Evolutionary conservation across 1,139 yeast species (phyloP), one percentile per base, ranked within the genome.

Genomic region (Saccharomyces pastorianus): DNA sequence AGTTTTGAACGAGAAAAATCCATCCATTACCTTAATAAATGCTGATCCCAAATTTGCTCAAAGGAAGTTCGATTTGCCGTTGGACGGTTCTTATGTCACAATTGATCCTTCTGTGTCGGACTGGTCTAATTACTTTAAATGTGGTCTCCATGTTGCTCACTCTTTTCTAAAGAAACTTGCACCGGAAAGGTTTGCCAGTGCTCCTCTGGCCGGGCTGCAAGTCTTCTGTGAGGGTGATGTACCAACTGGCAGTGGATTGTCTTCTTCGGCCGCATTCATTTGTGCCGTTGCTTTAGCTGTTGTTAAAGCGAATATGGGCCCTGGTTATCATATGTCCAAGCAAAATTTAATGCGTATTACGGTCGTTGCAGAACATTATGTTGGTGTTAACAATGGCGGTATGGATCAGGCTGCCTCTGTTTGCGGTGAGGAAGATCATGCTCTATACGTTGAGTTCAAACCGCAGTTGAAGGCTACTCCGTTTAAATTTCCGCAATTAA

Each of bases 351-450:
- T 85, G 46, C 71, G 73, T 57, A 81, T 85, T 54, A 82, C 89
- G 11, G 84, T 82, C 53, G 83, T 81, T 20, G 81, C 85, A 51
- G 91, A 85, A 65, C 88, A 84, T 69, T 82, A 81, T 55, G 81
- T 85, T 48, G 91, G 91, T 26, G 85, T 85, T 53, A 84, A 83
- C 65, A 82, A 84, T 47, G 91, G 91, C 26, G 91, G 91, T 47
- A 80, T 85, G 87, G 91, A 85, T 66, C 91, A 85, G 70, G 78
- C 85, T 58, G 90, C 91, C 2, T 80, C 86, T 2, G 77, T 85
- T 26, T 84, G 79, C 61, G 90, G 90, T n/a, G 82, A 79, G 61
- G 73, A 70, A 48, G 77, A 76, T 56, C 81, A 84, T 60, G 86
- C 85, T 1, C 68, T 85, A 57, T 76, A 80, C 59, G 82, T 85